Evolutionary conservation across 2,329 filamentous ascomycete genomes (phyloP), one percentile per base, ranked within the genome.

Genomic region (Thielaviopsis ethacetica): DNA sequence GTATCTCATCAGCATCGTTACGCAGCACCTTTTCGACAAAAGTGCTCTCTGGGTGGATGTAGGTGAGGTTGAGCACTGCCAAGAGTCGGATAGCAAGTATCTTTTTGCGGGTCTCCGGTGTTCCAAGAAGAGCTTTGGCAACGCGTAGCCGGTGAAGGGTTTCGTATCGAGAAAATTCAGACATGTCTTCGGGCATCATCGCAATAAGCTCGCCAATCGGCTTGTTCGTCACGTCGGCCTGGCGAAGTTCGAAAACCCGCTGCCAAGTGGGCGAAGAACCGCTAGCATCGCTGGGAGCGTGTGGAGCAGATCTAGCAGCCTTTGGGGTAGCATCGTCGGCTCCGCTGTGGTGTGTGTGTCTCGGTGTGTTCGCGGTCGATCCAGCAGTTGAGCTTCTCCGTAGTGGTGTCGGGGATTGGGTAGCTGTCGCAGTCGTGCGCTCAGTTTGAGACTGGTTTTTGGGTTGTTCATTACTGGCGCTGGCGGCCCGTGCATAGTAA

Each of bases 51-150:
- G 79, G 78, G 64, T 94, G 85, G 58, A 97, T 88, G 68, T 95
- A 96, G 1, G 90, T 88, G 62, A 98, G 71, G 66, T 97, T 98
- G 24, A 88, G 86, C 61, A 97, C 84, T 15, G 91, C 90, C 50
- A 98, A 76, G 44, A 97, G 75, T 34, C 91, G 86, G 57, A 91
- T 82, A 41, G 86, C 83, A 54, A 98, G 76, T 17, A 91, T 83
- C 65, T 86, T 79, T 67, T 89, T 86, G 52, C 90, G 82, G 22
- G 80, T 80, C 61, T 83, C 77, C 13, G 76, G 68, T 0, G 86
- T 84, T 1, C 76, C 78, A 34, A 81, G 75, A 60, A 98, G 76
- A 15, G 88, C 88, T 69, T 90, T 86, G n/a, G 90, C 88, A 60
- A 86, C 81, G 61, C 93, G 84, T 22, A 96, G 72, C 58, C 88